These are phyloP conservation scores for Cladosporium sp. DNA, from an alignment of 2,329 filamentous ascomycete genomes.

Conservation along the genomic window DNA sequence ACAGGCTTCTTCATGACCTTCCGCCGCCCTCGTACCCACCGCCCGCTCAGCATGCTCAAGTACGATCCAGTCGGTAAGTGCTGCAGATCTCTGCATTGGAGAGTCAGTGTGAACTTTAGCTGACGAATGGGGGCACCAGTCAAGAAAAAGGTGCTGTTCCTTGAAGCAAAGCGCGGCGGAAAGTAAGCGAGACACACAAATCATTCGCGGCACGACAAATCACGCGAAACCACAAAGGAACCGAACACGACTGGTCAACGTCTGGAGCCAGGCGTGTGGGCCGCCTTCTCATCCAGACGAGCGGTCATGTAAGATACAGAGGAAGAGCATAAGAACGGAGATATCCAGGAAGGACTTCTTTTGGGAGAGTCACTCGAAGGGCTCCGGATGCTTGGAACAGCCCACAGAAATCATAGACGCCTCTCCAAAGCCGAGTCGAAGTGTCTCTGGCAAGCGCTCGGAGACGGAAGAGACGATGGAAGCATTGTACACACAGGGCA, in stretches of 20 bases:
- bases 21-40: slow-evolving; percentile 73
- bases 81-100: neutral
- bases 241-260: neutral
- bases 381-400: neutral
- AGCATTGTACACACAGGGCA: neutral
- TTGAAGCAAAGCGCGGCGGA: slow-evolving; percentile 83
- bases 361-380: neutral
- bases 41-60: slow-evolving; percentile 95
- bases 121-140: slow-evolving; percentile 54
- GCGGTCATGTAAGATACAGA: slow-evolving; percentile 3
- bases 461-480: neutral
- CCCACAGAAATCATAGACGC: neutral
- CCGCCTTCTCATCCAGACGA: neutral
- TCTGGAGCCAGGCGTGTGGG: neutral
- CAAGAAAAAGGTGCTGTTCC: slow-evolving; percentile 90
- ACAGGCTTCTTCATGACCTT: slow-evolving; percentile 90
- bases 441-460: neutral
- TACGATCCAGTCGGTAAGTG: slow-evolving; percentile 93
- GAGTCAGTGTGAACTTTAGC: neutral
- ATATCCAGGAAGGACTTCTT: neutral
- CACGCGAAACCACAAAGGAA: neutral
- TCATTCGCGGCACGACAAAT: neutral
- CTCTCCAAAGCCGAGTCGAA: neutral
- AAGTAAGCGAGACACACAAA: slow-evolving; percentile 20
- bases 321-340: neutral